phyloP scores from a whole-genome alignment of 495 filamentous ascomycete genomes.

The Aspergillus carlsbadensis region DNA sequence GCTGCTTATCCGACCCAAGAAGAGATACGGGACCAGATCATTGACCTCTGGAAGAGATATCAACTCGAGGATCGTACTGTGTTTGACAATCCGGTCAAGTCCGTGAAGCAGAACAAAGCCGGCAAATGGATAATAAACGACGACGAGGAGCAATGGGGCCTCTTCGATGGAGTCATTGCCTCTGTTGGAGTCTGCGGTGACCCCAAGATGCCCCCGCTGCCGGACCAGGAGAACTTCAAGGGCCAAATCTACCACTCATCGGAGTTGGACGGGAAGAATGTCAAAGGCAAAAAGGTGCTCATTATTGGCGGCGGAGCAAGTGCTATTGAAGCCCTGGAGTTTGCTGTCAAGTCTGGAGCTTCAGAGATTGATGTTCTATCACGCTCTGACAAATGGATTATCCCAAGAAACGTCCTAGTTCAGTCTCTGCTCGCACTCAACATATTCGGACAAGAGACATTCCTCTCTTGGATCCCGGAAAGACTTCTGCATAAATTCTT shows the following conservation, averaged over 20 bases:
- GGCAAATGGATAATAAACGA: slow-evolving; percentile 82
- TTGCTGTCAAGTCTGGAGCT: slow-evolving; percentile 65
- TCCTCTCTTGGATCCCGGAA: slow-evolving; percentile 76
- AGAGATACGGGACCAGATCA: slow-evolving; percentile 70
- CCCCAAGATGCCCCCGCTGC: slow-evolving; percentile 66
- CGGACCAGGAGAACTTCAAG: slow-evolving; percentile 63
- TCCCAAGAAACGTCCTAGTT: slow-evolving; percentile 73
- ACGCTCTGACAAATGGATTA: slow-evolving; percentile 85
- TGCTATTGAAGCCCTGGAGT: slow-evolving; percentile 82
- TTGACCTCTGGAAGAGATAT: slow-evolving; percentile 72
- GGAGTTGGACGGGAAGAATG: slow-evolving; percentile 67
- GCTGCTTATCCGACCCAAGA: slow-evolving; percentile 71
- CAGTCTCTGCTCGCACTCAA: slow-evolving; percentile 75
- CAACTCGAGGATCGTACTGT: slow-evolving; percentile 66
- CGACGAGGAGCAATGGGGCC: slow-evolving; percentile 64
- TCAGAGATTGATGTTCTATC: slow-evolving; percentile 70
- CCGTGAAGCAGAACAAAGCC: slow-evolving; percentile 63
- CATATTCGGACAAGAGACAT: slow-evolving; percentile 74
- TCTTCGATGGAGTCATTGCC: slow-evolving; percentile 75
- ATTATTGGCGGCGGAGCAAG: slow-evolving; percentile 79
- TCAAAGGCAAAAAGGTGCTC: slow-evolving; percentile 68
- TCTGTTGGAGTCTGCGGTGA: slow-evolving; percentile 79
- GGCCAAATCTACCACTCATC: slow-evolving; percentile 72
- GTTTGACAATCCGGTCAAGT: slow-evolving; percentile 68
- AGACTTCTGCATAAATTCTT: slow-evolving; percentile 73